Conservation (phyloP, 164 flowering plant species). For the Stephania yunnanensis region DNA sequence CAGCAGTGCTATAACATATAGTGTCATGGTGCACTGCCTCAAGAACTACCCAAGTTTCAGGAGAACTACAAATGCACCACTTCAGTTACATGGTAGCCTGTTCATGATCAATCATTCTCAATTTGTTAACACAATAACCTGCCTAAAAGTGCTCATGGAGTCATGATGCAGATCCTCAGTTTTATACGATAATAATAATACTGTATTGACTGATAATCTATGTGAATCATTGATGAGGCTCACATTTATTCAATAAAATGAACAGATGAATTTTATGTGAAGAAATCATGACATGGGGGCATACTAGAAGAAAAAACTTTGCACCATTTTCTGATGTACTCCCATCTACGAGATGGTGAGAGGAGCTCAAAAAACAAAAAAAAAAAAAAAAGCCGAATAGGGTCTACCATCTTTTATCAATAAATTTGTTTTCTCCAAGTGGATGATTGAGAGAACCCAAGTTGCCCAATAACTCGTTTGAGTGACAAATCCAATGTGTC, state of each 20-base stretch:
- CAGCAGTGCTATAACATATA: no score
- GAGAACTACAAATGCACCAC: no score
- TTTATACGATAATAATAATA: not conserved
- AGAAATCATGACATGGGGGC: not conserved
- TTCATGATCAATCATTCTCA: no score
- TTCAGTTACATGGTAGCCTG: no score
- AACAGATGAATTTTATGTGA: not conserved
- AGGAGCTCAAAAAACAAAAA: not conserved
- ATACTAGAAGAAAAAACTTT: not conserved
- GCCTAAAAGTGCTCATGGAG: no score
- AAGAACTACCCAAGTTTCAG: no score
- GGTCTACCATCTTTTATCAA: constrained; percentile 2
- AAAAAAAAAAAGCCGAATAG: not conserved
- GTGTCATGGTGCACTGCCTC: no score
- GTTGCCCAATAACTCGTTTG: not conserved
- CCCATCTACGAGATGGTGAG: not conserved
- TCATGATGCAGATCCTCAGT: not conserved
- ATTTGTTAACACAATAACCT: no score
- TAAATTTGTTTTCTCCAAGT: not conserved
- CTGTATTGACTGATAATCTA: not conserved
- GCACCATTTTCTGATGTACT: not conserved
- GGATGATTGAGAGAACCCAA: not conserved
- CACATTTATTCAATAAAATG: not conserved
- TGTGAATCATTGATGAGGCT: not conserved
- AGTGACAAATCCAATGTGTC: not conserved